Evolutionary conservation across 2,329 filamentous ascomycete species (phyloP).

Genomic region (Rhytidhysteron rufulum): DNA sequence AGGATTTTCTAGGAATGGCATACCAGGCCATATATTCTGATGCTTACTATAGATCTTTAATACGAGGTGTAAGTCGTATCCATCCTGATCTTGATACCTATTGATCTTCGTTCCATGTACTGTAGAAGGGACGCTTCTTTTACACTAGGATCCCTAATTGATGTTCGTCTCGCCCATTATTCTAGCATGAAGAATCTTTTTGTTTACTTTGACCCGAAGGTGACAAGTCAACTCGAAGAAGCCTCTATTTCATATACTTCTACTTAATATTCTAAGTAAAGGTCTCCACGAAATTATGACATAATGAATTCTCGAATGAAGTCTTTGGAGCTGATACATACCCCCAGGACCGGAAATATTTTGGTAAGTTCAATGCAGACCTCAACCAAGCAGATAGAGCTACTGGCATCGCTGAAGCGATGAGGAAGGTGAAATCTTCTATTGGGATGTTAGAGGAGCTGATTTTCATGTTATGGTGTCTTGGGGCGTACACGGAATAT

Average conservation of each 20-base stretch:
- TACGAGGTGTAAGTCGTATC: too few relatives aligned
- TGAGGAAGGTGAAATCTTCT: conserved; percentile 14
- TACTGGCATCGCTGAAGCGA: conserved; percentile 12
- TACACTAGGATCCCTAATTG: too few relatives aligned
- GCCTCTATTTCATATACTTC: conserved; percentile 5
- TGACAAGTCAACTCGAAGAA: conserved; percentile 4
- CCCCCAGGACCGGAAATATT: conserved; percentile 13
- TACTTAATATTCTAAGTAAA: too few relatives aligned
- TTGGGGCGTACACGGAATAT: conserved; percentile 42
- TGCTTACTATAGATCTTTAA: too few relatives aligned
- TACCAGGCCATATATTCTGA: too few relatives aligned
- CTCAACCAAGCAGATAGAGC: conserved; percentile 14
- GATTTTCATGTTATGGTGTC: conserved; percentile 35
- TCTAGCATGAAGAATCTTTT: conserved; percentile 8
- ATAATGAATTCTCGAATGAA: conserved; percentile 12
- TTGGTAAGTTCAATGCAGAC: conserved; percentile 1
- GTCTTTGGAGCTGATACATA: conserved; percentile 12
- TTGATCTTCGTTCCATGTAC: too few relatives aligned
- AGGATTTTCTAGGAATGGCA: too few relatives aligned
- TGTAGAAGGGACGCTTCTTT: too few relatives aligned
- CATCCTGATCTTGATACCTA: too few relatives aligned
- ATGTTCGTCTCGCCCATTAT: too few relatives aligned
- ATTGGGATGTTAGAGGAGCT: conserved; percentile 15
- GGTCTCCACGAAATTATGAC: conserved; percentile 1
- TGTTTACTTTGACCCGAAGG: conserved; percentile 7